Base-by-base conservation (phyloP, 2,329 filamentous ascomycete species). In the Colletotrichum gloeosporioides region DNA sequence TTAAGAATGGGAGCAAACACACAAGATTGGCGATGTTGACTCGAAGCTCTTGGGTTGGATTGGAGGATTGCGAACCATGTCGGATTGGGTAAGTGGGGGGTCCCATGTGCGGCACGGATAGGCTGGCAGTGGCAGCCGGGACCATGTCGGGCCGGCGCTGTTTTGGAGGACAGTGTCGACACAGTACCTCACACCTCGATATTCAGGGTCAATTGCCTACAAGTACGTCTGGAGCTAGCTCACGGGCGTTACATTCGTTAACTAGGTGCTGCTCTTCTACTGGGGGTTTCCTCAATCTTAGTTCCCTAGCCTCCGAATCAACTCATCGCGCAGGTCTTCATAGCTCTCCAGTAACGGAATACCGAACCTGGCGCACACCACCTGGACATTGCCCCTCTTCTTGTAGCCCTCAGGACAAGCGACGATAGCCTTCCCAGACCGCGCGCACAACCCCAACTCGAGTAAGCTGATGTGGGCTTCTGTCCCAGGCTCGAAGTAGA, bases 301-400 rank as follows among this genome's bases (percentile, higher is more conserved):
- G 13, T 70, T 59, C n/a, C 13, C 34, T 31, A 88, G 70, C 79
- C 79, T 85, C 25, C 79, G 78, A 72, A 80, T 71, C 10, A 90
- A 79, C 6, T 78, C 82, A 31, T 81, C 79, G n/a, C 79, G 79
- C 67, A 92, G 79, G 8, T 86, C 85, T 6, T 83, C 83, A 29
- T 88, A 83, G 4, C 79, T 86, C 18, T 86, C 83, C 34, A 89
- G 82, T 71, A 89, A 80, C 49, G 86, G 82, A 8, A 92, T 81
- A 0, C 82, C 85, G 76, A 88, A 89, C 69, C 85, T 85, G 74
- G 84, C 80, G 76, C 91, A 93, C 12, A 92, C 87, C 16, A 92
- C 83, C 79, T 90, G 85, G 36, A 94, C 90, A 77, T 94, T 93
- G 0, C 91, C 92, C n/a, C 86, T 86, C 81, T 92, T 92, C 82